Evolutionary conservation across 2,329 filamentous ascomycete species (phyloP), one percentile per base, ranked within the genome.

Genomic region (Colletotrichum tropicale): DNA sequence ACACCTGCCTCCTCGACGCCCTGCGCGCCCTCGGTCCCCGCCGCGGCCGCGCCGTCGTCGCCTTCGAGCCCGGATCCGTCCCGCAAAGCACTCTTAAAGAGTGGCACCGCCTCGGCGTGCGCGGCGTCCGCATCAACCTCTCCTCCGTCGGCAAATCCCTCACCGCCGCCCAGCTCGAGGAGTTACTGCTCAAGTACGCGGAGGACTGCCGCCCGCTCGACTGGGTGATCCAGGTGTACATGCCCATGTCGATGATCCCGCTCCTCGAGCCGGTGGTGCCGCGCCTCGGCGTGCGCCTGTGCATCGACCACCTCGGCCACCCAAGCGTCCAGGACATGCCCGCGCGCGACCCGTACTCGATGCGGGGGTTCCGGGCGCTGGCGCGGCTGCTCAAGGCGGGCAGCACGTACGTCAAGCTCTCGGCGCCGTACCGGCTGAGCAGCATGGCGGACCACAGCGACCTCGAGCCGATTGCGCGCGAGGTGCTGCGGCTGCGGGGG

Each of bases 171-270:
- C 85, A 88, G 66, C 81, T 93, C 18, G 81, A 84, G 48, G 77
- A 79, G 2, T 84, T 82, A 2, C 80, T 93, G 48, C 81, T 82
- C 34, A 79, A 81, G 36, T 90, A 92, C 78, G 90, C 90, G 2
- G 82, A 88, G 32, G 82, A 87, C 43, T 86, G 92, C 28, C 83
- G 86, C 12, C 85, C 87, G 0, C 82, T 89, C 5, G 85, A 84
- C 66, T 93, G 91, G 92, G 87, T 89, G 1, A 82, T 93, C 18
- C 90, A 93, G 78, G 79, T 93, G 9, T 93, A 91, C 79, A 83
- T 92, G 21, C 86, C 88, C 4, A 85, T 93, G 80, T 83, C 86
- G 24, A 85, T 87, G 78, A 83, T 92, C 4, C 82, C 86, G 7
- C 78, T 86, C 18, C 83, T 93, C 3, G 87, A 90, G 77, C 79